Conservation (phyloP, 495 filamentous ascomycete species). For the Penicillium cosmopolitanum region DNA sequence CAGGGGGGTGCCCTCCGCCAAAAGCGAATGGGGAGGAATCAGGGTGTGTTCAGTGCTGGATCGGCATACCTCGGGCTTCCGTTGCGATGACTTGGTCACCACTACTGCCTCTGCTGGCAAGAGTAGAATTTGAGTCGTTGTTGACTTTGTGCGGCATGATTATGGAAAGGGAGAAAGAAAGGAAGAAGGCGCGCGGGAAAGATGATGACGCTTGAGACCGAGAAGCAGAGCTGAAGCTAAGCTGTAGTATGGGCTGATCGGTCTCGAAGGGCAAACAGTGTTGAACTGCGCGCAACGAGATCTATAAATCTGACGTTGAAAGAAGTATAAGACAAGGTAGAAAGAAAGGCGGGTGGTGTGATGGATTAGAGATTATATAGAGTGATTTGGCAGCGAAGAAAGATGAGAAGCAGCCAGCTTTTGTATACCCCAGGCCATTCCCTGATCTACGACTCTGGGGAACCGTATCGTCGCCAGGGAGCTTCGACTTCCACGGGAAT, state of each 20-base stretch:
- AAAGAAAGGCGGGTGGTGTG: conserved; percentile 10
- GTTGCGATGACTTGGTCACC: conserved; percentile 40
- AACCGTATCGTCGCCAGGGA: conserved; percentile 27
- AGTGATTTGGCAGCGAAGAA: conserved; percentile 13
- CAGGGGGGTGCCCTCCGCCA: conserved; percentile 7
- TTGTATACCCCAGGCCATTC: conserved; percentile 35
- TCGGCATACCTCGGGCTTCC: conserved; percentile 44
- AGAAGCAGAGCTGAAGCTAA: conserved; percentile 7
- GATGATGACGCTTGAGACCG: not conserved
- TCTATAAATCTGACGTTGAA: conserved; percentile 17
- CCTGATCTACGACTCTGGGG: conserved; percentile 34
- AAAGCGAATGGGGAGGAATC: not conserved
- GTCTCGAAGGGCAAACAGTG: conserved; percentile 25
- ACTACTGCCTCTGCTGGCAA: conserved; percentile 47
- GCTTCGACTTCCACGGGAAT: conserved; percentile 26
- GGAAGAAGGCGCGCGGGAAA: not conserved
- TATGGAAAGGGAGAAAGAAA: conserved; percentile 9
- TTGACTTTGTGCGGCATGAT: conserved; percentile 48
- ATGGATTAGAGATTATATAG: conserved; percentile 15
- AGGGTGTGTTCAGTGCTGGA: conserved; percentile 8
- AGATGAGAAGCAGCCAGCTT: conserved; percentile 23
- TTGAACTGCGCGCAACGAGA: conserved; percentile 31
- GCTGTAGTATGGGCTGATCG: conserved; percentile 13
- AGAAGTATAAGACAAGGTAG: conserved; percentile 16
- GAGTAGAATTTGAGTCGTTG: conserved; percentile 50